Percentiles rank a stretch among this genome's conserved stretches.
phyloP scores from a whole-genome alignment of 2,329 filamentous ascomycete species.

The Fusarium siculi region DNA sequence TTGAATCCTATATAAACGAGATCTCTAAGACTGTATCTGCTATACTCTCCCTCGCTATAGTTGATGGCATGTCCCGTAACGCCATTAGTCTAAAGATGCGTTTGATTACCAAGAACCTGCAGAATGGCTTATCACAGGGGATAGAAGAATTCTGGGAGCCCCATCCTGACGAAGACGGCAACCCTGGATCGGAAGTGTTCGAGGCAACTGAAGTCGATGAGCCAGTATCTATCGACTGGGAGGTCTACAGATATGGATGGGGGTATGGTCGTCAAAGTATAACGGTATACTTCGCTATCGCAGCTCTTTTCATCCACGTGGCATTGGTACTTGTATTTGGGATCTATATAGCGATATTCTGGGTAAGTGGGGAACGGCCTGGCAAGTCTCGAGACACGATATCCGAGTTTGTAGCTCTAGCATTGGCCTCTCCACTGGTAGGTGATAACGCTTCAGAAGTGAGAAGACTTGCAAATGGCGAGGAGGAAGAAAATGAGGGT shows the following conservation, averaged over 20 bases:
- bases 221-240: neutral
- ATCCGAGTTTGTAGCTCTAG: neutral
- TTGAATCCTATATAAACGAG: neutral
- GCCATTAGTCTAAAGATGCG: neutral
- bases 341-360: neutral
- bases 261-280: neutral
- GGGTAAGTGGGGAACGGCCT: neutral
- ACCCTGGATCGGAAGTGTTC: neutral
- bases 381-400: neutral
- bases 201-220: neutral
- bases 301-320: neutral
- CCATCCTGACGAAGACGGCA: neutral
- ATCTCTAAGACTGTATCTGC: neutral
- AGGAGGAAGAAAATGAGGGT: fast-evolving
- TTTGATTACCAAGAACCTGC: neutral
- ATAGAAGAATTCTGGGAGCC: neutral
- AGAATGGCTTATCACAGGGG: neutral
- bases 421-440: neutral
- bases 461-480: neutral
- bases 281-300: neutral
- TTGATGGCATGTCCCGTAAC: neutral
- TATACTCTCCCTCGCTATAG: neutral
- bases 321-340: neutral
- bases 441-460: fast-evolving
- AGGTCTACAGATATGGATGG: neutral